phyloP scores from a whole-genome alignment of 441 rosid genomes.

The Capsella rubella region DNA sequence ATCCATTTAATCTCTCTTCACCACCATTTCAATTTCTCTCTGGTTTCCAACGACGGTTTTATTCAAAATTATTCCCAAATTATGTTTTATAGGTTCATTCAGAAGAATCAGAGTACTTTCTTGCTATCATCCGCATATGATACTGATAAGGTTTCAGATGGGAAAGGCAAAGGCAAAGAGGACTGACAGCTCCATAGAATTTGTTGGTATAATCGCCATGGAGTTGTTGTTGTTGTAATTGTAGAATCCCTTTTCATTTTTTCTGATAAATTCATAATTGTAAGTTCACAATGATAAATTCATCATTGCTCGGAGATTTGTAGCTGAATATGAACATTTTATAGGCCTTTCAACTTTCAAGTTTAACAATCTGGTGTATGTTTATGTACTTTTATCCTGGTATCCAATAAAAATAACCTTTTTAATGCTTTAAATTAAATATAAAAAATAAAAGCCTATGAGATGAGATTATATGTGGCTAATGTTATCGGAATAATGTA shows the following conservation, averaged over 20 bases:
- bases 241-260: conserved; percentile 35
- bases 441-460: neutral
- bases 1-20: conserved; percentile 26
- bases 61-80: neutral
- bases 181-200: conserved; percentile 43
- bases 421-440: neutral
- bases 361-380: neutral
- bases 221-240: conserved; percentile 36
- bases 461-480: conserved; percentile 45
- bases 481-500: conserved; percentile 31
- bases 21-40: conserved; percentile 13
- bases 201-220: conserved; percentile 9
- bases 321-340: conserved; percentile 13
- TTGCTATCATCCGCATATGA: conserved; percentile 74
- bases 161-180: conserved; percentile 82
- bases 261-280: conserved; percentile 26
- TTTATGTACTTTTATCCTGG: neutral
- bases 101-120: conserved; percentile 84
- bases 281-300: neutral
- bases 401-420: neutral
- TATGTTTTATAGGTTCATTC: conserved; percentile 66
- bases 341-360: neutral
- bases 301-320: neutral
- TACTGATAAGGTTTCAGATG: conserved; percentile 53
- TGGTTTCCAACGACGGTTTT: neutral